Evolutionary conservation across 768 basidiomycete genomes (phyloP), one percentile per base, ranked within the genome.

Genomic region (Russula olivacea): DNA sequence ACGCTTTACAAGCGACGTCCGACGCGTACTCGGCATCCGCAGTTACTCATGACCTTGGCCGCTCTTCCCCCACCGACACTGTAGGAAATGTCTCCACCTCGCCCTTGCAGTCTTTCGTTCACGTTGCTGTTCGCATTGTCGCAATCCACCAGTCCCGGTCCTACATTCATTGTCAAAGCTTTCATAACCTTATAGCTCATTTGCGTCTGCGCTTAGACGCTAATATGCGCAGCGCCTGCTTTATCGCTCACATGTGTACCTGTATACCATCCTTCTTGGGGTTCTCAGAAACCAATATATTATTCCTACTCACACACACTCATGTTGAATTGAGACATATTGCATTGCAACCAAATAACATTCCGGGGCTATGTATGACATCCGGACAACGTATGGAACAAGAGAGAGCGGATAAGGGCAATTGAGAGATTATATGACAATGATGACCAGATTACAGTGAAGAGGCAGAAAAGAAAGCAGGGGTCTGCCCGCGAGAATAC

Each of bases 1-100:
- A 65, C 84, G 97, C 41, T 99, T 99, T 76, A 97, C 95, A 12
- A 88, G 86, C 61, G 97, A 99, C 73, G 97, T 99, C 47, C 84
- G 97, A 68, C 83, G 89, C 67, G 89, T 98, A 25, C 80, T 99
- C 55, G 94, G 96, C 41, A 80, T 89, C 52, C 81, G 81, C 61
- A 81, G 81, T 41, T 81, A 79, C 67, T 79, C 76, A 68, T 79
- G 69, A 75, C 17, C 11, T 0, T 41, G 5, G 32, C 14, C 52
- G 14, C 53, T 54, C 21, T 21, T 51, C 28, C 28, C 48, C 21
- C 6, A 21, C 25, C 14, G 41, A 55, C 56, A n/a, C 50, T 23
- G 45, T 21, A 23, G 45, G 45, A 47, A 47, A 30, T 30, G 9
- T 47, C 28, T 2, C 21, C 28, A n/a, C 34, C 36, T 52, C 21